Conservation (phyloP, 306 rosid genomes). For the Leucaena leucocephala region DNA sequence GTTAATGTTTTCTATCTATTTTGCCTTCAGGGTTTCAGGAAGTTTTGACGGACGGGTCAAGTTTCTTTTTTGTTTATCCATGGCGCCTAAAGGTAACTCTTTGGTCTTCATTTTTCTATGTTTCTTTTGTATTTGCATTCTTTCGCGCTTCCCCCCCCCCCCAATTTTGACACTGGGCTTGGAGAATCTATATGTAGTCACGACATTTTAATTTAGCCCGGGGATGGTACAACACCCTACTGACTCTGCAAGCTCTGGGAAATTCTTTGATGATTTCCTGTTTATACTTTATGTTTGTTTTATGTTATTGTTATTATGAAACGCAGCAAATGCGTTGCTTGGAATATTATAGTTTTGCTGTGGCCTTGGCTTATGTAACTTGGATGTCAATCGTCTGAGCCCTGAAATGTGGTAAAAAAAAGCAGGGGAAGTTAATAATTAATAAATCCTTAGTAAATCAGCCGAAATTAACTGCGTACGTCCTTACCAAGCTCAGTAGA, state of each 20-base stretch:
- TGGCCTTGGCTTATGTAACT: background rate
- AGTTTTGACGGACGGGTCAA: constrained; percentile 29
- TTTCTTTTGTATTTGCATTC: no score
- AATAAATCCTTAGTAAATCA: background rate
- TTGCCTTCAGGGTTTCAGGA: constrained; percentile 30
- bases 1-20: background rate
- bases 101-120: background rate
- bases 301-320: background rate
- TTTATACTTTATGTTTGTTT: background rate
- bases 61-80: constrained; percentile 33
- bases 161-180: background rate
- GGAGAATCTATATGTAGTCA: background rate
- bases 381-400: background rate
- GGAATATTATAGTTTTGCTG: background rate
- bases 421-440: no score
- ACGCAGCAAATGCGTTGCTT: background rate
- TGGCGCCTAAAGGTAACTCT: constrained; percentile 65
- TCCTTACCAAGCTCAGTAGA: background rate
- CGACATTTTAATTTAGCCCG: background rate
- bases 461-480: background rate
- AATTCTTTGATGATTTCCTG: background rate
- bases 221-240: background rate
- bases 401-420: background rate
- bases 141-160: background rate
- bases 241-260: background rate